phyloP scores from a whole-genome alignment of 2,329 filamentous ascomycete genomes.

The Botryotinia calthae region DNA sequence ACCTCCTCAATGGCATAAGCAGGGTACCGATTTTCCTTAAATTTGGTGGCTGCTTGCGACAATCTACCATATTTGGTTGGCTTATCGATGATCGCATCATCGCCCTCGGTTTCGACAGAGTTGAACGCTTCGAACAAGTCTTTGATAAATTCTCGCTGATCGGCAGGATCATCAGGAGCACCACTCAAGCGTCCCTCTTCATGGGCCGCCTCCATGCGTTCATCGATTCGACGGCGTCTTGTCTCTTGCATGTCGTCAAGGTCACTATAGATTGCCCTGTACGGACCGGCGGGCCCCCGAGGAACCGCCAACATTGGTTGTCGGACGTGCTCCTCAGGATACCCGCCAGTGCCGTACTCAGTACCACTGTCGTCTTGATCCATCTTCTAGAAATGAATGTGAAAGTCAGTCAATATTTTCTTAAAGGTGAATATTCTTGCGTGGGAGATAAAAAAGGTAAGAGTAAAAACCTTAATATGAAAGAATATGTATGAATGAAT shows the following conservation, averaged over 20 bases:
- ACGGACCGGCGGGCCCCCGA: background rate
- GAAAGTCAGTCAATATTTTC: background rate
- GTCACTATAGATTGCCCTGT: conserved; percentile 8
- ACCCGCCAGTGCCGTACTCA: background rate
- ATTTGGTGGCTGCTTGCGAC: conserved; percentile 25
- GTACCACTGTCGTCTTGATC: background rate
- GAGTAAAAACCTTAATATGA: background rate
- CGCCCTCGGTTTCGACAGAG: conserved; percentile 9
- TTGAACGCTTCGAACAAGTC: conserved; percentile 26
- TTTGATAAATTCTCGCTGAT: conserved; percentile 16
- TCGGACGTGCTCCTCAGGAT: background rate
- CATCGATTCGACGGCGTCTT: background rate
- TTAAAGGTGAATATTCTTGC: conserved; percentile 2
- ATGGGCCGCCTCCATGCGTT: background rate
- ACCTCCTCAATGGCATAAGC: conserved; percentile 22
- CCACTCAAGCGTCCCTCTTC: background rate
- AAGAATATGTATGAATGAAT: background rate
- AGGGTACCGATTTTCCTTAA: conserved; percentile 22
- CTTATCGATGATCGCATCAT: conserved; percentile 27
- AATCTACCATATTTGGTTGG: conserved; percentile 24
- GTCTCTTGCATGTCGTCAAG: background rate
- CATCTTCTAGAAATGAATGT: background rate
- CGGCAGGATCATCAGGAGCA: background rate
- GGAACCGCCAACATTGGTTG: background rate
- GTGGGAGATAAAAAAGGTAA: background rate